These are phyloP conservation scores for Sordariomycetes sp. DNA, from an alignment of 2,329 filamentous ascomycete genomes.

Conservation along the genomic window DNA sequence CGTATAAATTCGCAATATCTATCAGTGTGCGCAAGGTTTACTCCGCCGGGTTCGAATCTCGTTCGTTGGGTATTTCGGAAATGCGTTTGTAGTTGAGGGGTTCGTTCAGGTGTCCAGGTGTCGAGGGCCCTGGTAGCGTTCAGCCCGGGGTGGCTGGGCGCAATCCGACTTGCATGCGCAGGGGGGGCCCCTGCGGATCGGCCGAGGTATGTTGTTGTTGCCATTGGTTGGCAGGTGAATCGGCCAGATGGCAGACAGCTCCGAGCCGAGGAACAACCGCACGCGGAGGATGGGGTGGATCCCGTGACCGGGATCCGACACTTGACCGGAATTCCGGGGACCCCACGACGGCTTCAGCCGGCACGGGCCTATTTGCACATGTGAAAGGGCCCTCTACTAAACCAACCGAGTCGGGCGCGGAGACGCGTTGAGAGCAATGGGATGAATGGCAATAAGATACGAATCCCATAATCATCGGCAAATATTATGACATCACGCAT, in stretches of 20 bases:
- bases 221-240: slow-evolving; percentile 10
- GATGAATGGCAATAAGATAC: too few relatives aligned
- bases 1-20: neutral
- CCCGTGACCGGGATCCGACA: neutral
- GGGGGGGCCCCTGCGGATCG: slow-evolving; percentile 11
- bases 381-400: too few relatives aligned
- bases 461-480: too few relatives aligned
- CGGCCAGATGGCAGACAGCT: neutral
- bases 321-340: neutral
- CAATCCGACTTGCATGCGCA: neutral
- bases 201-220: slow-evolving; percentile 9
- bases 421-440: too few relatives aligned
- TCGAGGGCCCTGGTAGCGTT: slow-evolving; percentile 20
- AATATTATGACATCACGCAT: too few relatives aligned
- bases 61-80: neutral
- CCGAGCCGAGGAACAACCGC: slow-evolving; percentile 2
- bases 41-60: neutral
- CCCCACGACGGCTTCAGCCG: neutral
- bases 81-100: neutral
- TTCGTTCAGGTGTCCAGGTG: neutral
- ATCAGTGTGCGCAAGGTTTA: neutral
- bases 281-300: neutral
- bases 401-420: too few relatives aligned
- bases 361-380: too few relatives aligned
- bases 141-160: slow-evolving; percentile 16